These are phyloP conservation scores for Puccinellia tenuiflora DNA, from an alignment of 176 grass and related monocot species.

Conservation along the genomic window DNA sequence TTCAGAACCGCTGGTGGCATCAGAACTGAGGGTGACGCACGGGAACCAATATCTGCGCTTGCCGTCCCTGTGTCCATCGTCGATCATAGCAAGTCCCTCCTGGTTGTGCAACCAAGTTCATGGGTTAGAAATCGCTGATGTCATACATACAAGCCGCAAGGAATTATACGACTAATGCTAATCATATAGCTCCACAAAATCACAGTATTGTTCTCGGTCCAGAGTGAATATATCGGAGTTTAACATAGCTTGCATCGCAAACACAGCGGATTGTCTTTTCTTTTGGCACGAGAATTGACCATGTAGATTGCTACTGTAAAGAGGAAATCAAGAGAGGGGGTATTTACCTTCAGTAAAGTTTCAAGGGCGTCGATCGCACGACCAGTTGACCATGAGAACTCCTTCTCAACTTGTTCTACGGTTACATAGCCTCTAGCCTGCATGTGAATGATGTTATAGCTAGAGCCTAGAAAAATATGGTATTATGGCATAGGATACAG, in stretches of 20 bases:
- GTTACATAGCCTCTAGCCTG: slow-evolving; percentile 81
- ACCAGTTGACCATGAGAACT: slow-evolving; percentile 73
- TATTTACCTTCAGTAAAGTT: slow-evolving; percentile 80
- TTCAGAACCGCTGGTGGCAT: slow-evolving; percentile 25
- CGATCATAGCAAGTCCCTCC: slow-evolving; percentile 98
- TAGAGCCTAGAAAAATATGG: too few relatives aligned
- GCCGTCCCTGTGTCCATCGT: slow-evolving; percentile 80
- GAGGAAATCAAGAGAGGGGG: background rate
- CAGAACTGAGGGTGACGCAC: slow-evolving; percentile 64
- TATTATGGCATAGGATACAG: background rate
- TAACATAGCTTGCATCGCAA: too few relatives aligned
- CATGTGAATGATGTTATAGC: slow-evolving; percentile 29
- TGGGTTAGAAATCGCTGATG: background rate
- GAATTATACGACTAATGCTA: background rate
- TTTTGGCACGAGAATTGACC: background rate
- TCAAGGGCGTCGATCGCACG: slow-evolving; percentile 79
- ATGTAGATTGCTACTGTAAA: background rate
- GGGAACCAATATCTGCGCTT: slow-evolving; percentile 92
- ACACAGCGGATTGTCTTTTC: background rate
- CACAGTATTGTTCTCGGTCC: background rate
- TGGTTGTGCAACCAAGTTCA: slow-evolving; percentile 15
- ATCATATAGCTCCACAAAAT: background rate
- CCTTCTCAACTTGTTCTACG: slow-evolving; percentile 64
- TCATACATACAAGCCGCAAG: background rate
- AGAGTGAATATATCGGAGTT: background rate